Base-by-base conservation (phyloP, 306 rosid species). In the Trifolium dubium region DNA sequence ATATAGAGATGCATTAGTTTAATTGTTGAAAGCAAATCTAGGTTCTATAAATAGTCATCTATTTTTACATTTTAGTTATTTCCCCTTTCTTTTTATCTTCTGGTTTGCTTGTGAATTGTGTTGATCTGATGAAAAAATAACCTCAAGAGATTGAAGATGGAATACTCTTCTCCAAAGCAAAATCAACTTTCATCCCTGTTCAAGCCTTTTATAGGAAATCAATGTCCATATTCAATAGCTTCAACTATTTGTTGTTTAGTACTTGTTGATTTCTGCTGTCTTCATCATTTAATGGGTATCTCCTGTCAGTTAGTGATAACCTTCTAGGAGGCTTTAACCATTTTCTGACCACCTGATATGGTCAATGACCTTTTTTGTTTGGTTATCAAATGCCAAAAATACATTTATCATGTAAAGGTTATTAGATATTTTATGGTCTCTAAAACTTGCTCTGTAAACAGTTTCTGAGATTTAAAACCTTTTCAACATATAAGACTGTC, bases 191-290 rank as follows among this genome's bases (percentile, higher is more conserved):
- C 5, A 35, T 64, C 62, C 43, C 17, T 46, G 29, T 72, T 58
- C 28, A 19, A 19, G 32, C 73, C 66, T 67, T 79, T 71, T 58
- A 64, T 70, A 39, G 47, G 77, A 61, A 79, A 83, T 55, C 74
- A 14, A 23, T 64, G 29, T 79, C 29, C 72, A 68, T 55, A 15
- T 51, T 18, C 37, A 75, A 43, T 59, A 51, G 53, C 19, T 37
- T 49, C 37, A 62, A 54, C 28, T 19, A 23, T 67, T 14, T 41
- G 34, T 71, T 61, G 53, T 30, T 59, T 50, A 60, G 55, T 67
- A 6, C 34, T 67, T 28, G 50, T 53, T 50, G 46, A 55, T 76
- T 56, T 50, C 46, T 67, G 40, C 19, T 72, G 53, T 13, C 43
- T 75, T 17, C 51, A 53, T 67, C 46, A 10, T 31, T 53, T 43